Evolutionary conservation across 2,329 filamentous ascomycete genomes (phyloP), one percentile per base, ranked within the genome.

Genomic region (Davidsoniella neocaledoniae): DNA sequence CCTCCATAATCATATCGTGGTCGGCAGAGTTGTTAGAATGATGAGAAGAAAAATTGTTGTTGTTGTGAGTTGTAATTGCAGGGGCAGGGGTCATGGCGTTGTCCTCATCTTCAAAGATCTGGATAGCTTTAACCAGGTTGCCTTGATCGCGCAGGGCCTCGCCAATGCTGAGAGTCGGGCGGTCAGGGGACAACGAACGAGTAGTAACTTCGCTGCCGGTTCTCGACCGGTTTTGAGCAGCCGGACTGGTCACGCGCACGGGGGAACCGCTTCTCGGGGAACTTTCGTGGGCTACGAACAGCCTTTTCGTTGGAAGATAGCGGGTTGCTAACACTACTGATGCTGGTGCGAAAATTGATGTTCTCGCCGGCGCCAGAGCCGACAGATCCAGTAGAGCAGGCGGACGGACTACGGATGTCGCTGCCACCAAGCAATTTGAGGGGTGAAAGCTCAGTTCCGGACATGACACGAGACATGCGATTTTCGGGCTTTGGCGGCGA

Each of bases 211-310:
- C 37, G 54, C 53, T 44, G 14, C 44, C 53, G 19, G 39, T 44
- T 41, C 46, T 43, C 14, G 46, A 38, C 51, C 50, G 51, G 23
- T 54, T 52, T 43, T 54, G 47, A 9, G 43, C 54, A 16, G 49
- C 12, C 47, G 53, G 50, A 54, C 53, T 52, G 62, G 66, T 72
- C 58, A 78, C 65, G 60, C 73, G 76, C 57, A 81, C 69, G 49
- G 77, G 77, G 57, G n/a, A 80, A 81, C 51, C 77, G 68, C 60
- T 72, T 77, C 54, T 73, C 73, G 14, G 74, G 72, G 42, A 68
- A 55, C 54, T 68, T 73, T 50, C 70, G 63, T 25, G 73, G 69
- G 56, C 68, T 74, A 41, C 65, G 63, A 7, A 62, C 58, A 43
- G 62, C 56, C 56, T 57, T 60, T 53, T 59, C 60, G 6, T 39